These are phyloP conservation scores for Rhizopogon vinicolor DNA, from an alignment of 768 basidiomycete genomes.

Conservation along the genomic window DNA sequence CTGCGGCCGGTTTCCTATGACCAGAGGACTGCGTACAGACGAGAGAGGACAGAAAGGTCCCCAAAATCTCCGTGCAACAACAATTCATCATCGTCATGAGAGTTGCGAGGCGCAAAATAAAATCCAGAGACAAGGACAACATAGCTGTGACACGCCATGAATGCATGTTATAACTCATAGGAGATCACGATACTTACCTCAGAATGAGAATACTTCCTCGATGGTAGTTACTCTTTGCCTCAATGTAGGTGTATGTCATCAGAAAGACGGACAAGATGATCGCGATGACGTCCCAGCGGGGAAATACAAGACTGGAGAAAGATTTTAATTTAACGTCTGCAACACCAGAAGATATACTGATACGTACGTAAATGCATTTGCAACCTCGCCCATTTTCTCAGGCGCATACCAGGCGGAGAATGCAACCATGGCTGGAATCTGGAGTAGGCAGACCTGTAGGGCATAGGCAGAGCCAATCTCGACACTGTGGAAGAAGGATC, in stretches of 20 bases:
- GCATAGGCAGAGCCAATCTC: conserved; percentile 99
- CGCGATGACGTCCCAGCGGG: conserved; percentile 95
- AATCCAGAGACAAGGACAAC: conserved; percentile 89
- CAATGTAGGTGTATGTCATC: conserved; percentile 98
- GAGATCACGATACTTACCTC: conserved; percentile 45
- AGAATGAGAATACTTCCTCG: conserved; percentile 93
- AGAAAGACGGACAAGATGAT: conserved; percentile 96
- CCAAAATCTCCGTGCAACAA: conserved; percentile 1
- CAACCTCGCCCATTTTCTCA: conserved; percentile 77
- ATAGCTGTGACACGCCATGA: conserved; percentile 52
- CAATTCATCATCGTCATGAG: conserved; percentile 16
- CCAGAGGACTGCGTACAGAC: conserved; percentile 1
- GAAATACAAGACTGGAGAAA: conserved; percentile 81
- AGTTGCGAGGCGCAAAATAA: conserved; percentile 70
- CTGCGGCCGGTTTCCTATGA: not conserved
- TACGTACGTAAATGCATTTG: conserved; percentile 91
- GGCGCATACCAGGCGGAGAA: conserved; percentile 96
- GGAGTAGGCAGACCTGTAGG: conserved; percentile 93
- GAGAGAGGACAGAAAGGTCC: conserved; percentile 1
- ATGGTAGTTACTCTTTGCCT: conserved; percentile 98
- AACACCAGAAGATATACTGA: not conserved
- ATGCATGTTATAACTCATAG: not conserved
- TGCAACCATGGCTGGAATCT: conserved; percentile 98
- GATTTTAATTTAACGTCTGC: not conserved
- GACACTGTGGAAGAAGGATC: conserved; percentile 58